Conservation (phyloP, 441 rosid species). For the Lepidium campestre region DNA sequence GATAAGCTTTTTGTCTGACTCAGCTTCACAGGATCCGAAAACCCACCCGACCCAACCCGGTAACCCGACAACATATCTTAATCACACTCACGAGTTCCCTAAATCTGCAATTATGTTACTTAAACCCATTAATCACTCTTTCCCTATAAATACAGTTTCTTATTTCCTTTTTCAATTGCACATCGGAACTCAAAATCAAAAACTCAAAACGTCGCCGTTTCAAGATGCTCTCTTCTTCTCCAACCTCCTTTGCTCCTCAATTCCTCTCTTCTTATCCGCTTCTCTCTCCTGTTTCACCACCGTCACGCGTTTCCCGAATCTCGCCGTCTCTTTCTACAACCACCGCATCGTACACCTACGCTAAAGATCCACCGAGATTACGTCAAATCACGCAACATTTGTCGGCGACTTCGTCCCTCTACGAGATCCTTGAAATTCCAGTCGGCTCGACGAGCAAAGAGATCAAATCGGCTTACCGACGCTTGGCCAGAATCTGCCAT, state of each 20-base stretch:
- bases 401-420: slow-evolving; percentile 45
- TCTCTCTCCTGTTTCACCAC: background rate
- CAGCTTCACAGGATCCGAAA: background rate
- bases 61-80: background rate
- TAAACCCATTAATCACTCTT: background rate
- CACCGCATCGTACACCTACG: slow-evolving; percentile 8
- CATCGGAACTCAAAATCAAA: background rate
- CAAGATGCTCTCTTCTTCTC: slow-evolving; percentile 24
- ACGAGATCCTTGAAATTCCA: slow-evolving; percentile 60
- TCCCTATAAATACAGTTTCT: slow-evolving; percentile 2
- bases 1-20: slow-evolving; percentile 17
- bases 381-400: slow-evolving; percentile 16
- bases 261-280: slow-evolving; percentile 14
- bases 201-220: slow-evolving; percentile 2
- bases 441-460: slow-evolving; percentile 51
- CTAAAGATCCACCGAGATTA: background rate
- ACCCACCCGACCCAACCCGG: background rate
- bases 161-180: background rate
- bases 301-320: background rate
- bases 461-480: slow-evolving; percentile 75
- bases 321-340: slow-evolving; percentile 5
- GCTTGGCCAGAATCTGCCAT: slow-evolving; percentile 64
- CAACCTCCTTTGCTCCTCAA: slow-evolving; percentile 10
- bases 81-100: background rate
- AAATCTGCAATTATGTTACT: background rate